These are phyloP conservation scores for Trichoderma sp. DNA, from an alignment of 2,329 filamentous ascomycete species.

Conservation along the genomic window DNA sequence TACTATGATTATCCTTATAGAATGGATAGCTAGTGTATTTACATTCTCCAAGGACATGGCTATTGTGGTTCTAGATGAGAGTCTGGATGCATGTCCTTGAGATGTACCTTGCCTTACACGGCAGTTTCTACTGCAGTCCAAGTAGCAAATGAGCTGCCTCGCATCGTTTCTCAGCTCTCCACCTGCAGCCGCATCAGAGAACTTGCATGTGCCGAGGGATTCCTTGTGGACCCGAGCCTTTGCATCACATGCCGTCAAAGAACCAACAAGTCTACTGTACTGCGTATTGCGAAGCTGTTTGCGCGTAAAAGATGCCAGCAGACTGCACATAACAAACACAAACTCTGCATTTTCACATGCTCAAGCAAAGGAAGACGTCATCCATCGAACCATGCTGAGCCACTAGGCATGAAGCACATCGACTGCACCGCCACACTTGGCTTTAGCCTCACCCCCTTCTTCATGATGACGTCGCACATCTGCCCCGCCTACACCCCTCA, in stretches of 20 bases:
- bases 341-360: not conserved
- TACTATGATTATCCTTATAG: not conserved
- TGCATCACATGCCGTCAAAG: not conserved
- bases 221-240: not conserved
- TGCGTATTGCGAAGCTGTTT: too few species aligned
- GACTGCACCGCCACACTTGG: conserved; percentile 13
- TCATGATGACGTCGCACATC: conserved; percentile 21
- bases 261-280: too few species aligned
- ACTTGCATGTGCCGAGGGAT: not conserved
- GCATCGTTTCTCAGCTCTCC: not conserved
- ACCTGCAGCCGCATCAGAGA: not conserved
- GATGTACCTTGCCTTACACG: not conserved
- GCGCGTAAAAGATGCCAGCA: too few species aligned
- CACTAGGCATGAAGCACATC: not conserved
- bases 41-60: not conserved
- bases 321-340: too few species aligned
- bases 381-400: not conserved
- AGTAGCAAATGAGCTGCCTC: not conserved
- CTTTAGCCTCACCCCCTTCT: conserved; percentile 12
- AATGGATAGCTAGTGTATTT: not conserved
- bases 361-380: not conserved
- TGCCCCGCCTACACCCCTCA: conserved; percentile 21
- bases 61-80: too few species aligned
- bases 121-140: not conserved
- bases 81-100: not conserved